phyloP scores from a whole-genome alignment of 1,284 basidiomycete species.

The Cryptococcus jaspeensis region DNA sequence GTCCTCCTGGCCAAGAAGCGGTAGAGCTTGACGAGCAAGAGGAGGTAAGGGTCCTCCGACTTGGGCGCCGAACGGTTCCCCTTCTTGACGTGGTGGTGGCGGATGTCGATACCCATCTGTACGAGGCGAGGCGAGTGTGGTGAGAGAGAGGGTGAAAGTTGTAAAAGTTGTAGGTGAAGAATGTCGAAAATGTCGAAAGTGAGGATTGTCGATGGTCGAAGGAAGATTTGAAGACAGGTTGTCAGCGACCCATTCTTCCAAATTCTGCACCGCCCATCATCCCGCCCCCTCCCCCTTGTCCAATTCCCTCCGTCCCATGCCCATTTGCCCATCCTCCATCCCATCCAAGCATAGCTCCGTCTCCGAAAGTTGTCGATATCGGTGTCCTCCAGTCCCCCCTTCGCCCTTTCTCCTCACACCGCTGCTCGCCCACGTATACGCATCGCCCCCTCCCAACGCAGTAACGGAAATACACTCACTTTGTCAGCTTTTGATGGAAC shows the following conservation, averaged over 20 bases:
- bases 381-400: background rate
- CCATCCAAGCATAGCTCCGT: background rate
- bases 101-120: slow-evolving; percentile 90
- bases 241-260: background rate
- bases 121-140: background rate
- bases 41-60: slow-evolving; percentile 98
- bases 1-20: slow-evolving; percentile 98
- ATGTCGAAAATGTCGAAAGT: background rate
- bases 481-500: slow-evolving; percentile 17
- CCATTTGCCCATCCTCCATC: background rate
- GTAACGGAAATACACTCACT: slow-evolving; percentile 11
- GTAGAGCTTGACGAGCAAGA: slow-evolving; percentile 99
- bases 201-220: background rate
- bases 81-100: slow-evolving; percentile 98
- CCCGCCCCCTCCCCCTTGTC: background rate
- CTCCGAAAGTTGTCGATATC: background rate
- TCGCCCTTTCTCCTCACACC: background rate
- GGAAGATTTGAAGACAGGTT: background rate
- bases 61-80: slow-evolving; percentile 90
- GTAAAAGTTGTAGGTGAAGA: background rate
- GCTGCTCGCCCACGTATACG: background rate
- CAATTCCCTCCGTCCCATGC: background rate
- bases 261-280: background rate
- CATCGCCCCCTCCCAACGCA: background rate
- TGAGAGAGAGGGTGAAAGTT: background rate